Conservation (phyloP, 805 yeast genomes). For the Candida saitoana region DNA sequence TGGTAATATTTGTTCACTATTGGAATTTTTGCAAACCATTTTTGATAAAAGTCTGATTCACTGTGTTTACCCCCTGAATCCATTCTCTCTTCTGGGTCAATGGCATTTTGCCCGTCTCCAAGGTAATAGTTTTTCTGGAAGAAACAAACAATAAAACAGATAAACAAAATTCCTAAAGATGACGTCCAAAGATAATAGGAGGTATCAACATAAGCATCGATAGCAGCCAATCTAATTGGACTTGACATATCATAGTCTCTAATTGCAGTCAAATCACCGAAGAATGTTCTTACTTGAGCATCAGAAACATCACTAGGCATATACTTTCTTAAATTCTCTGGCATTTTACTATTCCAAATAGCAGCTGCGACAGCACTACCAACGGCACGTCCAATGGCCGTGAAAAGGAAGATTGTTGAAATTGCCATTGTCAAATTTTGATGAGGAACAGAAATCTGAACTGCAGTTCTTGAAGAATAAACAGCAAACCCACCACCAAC, state of each 20-base stretch:
- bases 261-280: conserved; percentile 18
- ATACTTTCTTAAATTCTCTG: conserved; percentile 22
- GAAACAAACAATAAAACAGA: conserved; percentile 24
- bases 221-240: conserved; percentile 27
- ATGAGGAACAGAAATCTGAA: conserved; percentile 41
- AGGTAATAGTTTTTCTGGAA: conserved; percentile 34
- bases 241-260: conserved; percentile 20
- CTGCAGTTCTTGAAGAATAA: conserved; percentile 33
- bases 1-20: background rate
- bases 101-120: conserved; percentile 34
- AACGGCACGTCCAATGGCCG: conserved; percentile 35
- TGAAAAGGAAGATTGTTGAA: conserved; percentile 29
- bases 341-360: conserved; percentile 25
- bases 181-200: conserved; percentile 22
- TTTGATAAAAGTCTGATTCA: background rate
- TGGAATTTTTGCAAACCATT: background rate
- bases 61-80: conserved; percentile 5
- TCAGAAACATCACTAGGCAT: conserved; percentile 20
- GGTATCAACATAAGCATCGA: conserved; percentile 27
- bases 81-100: conserved; percentile 20
- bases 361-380: conserved; percentile 40
- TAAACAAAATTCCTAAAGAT: conserved; percentile 24
- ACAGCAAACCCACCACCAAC: conserved; percentile 39
- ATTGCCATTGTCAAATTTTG: conserved; percentile 39
- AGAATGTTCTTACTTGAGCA: conserved; percentile 16